phyloP scores from a whole-genome alignment of 768 basidiomycete genomes.

The Mrakia blollopis region DNA sequence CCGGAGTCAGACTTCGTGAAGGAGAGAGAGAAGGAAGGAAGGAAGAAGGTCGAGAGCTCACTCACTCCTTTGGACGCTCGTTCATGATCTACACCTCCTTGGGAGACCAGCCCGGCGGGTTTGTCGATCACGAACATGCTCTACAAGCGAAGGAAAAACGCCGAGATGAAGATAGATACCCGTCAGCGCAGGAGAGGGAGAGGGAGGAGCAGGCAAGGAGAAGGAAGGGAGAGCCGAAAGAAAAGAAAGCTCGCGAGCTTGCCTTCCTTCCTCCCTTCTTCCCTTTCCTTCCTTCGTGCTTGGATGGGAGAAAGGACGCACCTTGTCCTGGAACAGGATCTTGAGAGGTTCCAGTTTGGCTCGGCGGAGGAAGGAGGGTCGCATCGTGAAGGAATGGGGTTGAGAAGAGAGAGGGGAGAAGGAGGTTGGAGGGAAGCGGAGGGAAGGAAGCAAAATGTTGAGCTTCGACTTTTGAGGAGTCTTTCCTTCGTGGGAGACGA shows the following conservation, averaged over 20 bases:
- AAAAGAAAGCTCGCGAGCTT: background rate
- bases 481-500: too few species aligned
- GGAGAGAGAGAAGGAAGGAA: background rate
- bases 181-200: background rate
- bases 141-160: background rate
- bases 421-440: too few species aligned
- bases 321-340: constrained; percentile 18
- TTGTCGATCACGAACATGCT: constrained; percentile 26
- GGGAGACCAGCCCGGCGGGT: constrained; percentile 19
- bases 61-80: background rate
- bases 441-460: too few species aligned
- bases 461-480: too few species aligned
- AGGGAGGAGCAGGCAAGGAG: too few species aligned
- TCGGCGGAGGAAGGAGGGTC: background rate
- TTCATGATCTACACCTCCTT: constrained; percentile 10
- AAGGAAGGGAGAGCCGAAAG: background rate
- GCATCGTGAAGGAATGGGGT: background rate
- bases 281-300: background rate
- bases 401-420: too few species aligned
- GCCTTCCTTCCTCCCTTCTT: too few species aligned
- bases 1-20: too few species aligned
- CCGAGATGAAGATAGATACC: background rate
- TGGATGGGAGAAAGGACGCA: background rate
- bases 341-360: background rate
- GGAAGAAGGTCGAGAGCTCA: background rate